Base-by-base conservation (phyloP, 371 early-diverging fungal species). In the Mucor circinelloides region DNA sequence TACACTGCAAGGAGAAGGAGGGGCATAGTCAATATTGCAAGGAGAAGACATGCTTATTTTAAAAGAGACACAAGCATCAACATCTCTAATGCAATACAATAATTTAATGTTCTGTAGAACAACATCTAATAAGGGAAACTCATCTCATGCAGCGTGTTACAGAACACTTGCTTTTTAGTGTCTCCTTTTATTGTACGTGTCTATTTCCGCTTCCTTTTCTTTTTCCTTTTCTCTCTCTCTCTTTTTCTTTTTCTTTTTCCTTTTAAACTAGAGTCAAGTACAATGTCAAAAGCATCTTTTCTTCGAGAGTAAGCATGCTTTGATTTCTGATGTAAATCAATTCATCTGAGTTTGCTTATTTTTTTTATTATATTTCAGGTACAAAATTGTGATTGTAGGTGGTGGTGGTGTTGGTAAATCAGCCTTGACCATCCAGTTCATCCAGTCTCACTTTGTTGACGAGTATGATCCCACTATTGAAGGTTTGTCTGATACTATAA, bases 391-490 rank as follows among this genome's bases (percentile, higher is more conserved):
- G 30, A 67, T 68, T 66, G 55, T 61, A 21, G 67, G 66, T 19
- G 93, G 93, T 58, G 94, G 93, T 72, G 95, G 94, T 72, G 92
- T 92, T 55, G 92, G 89, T 62, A 91, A 95, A 84, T 94, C 94
- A 28, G 95, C 96, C 58, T 78, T 96, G 30, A 94, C 96, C 8
- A 95, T 95, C 44, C 94, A 94, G 68, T 96, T 95, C 72, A 93
- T 95, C 50, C 94, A 94, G 73, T 89, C 92, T 10, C 92, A 93
- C 67, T 97, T 96, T 73, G 91, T 93, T 28, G 95, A 96, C 67
- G 95, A 95, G 68, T 95, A 97, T 69, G 97, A 96, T 73, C 97
- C 97, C 40, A 97, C 97, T 1, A 96, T 97, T 63, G 96, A 96
- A 80, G 90, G 90, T 88, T 12, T 32, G n/a, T 46, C 19, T 8